phyloP scores from a whole-genome alignment of 1,284 basidiomycete species.

The Cystobasidiaceae sp. region DNA sequence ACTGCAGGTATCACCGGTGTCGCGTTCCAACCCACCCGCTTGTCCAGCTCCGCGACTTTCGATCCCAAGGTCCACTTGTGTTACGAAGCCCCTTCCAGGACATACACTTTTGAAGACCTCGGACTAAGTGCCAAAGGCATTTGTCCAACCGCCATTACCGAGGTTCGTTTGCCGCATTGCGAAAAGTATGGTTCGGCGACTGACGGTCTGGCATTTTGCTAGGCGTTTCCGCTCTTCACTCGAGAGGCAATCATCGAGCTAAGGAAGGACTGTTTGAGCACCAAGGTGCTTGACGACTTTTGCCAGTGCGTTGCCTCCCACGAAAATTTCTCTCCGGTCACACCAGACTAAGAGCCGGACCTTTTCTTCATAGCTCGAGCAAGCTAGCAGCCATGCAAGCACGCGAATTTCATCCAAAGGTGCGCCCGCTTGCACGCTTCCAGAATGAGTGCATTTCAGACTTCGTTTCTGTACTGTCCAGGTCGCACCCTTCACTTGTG shows the following conservation, averaged over 20 bases:
- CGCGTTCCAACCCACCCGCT: background rate
- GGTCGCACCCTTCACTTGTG: slow-evolving; percentile 30
- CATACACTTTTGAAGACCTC: slow-evolving; percentile 37
- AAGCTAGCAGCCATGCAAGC: slow-evolving; percentile 28
- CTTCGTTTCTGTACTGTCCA: background rate
- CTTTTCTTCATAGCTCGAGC: background rate
- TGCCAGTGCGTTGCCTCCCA: too few species aligned
- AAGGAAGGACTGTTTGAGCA: slow-evolving; percentile 37
- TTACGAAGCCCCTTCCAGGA: slow-evolving; percentile 32
- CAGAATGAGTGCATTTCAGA: too few species aligned
- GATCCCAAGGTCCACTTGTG: slow-evolving; percentile 38
- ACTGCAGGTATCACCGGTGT: background rate
- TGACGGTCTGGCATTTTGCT: too few species aligned
- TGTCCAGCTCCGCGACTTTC: slow-evolving; percentile 26
- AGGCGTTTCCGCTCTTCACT: slow-evolving; percentile 40
- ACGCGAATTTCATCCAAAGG: slow-evolving; percentile 19
- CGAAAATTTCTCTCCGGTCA: too few species aligned
- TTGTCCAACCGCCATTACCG: slow-evolving; percentile 34
- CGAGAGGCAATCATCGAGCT: slow-evolving; percentile 38
- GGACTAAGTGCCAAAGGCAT: slow-evolving; percentile 32
- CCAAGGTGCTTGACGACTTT: slow-evolving; percentile 32
- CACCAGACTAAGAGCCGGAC: too few species aligned
- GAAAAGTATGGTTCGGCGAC: too few species aligned
- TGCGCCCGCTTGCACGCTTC: slow-evolving; percentile 2
- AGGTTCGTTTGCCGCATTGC: too few species aligned